Conservation (phyloP, 176 grass and related monocot genomes). For the Eleusine coracana region DNA sequence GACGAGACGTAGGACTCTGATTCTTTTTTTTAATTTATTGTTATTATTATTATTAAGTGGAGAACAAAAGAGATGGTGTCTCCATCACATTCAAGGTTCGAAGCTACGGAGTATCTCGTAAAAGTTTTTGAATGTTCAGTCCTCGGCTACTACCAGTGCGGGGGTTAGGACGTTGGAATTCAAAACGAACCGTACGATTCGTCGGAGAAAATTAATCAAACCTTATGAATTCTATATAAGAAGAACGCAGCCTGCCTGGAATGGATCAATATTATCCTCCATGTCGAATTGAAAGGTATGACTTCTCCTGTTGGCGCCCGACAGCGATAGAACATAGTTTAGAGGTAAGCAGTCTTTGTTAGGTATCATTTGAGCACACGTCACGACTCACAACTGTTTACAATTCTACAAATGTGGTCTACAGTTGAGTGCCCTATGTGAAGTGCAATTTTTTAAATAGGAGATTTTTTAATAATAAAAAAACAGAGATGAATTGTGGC, state of each 20-base stretch:
- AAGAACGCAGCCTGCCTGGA: not conserved
- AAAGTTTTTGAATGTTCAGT: constrained; percentile 27
- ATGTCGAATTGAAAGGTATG: not conserved
- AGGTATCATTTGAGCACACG: not conserved
- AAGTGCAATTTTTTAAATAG: too few relatives aligned
- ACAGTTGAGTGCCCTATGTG: too few relatives aligned
- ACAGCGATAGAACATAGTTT: not conserved
- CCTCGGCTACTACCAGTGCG: too few relatives aligned
- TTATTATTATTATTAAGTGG: not conserved
- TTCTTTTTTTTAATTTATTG: not conserved
- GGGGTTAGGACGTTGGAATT: not conserved
- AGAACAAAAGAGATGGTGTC: not conserved
- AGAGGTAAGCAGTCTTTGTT: not conserved
- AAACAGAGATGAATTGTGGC: too few relatives aligned
- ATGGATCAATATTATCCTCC: constrained; percentile 2
- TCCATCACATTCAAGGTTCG: not conserved
- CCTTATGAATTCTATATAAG: not conserved
- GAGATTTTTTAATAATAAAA: too few relatives aligned
- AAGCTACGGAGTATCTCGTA: not conserved
- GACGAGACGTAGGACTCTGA: not conserved
- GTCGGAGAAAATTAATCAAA: constrained; percentile 8
- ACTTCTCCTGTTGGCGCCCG: constrained; percentile 12
- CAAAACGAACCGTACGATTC: constrained; percentile 4
- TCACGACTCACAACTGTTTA: too few relatives aligned
- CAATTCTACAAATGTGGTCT: too few relatives aligned